Evolutionary conservation across 1,284 basidiomycete genomes (phyloP).

Genomic region (Moesziomyces antarcticus): DNA sequence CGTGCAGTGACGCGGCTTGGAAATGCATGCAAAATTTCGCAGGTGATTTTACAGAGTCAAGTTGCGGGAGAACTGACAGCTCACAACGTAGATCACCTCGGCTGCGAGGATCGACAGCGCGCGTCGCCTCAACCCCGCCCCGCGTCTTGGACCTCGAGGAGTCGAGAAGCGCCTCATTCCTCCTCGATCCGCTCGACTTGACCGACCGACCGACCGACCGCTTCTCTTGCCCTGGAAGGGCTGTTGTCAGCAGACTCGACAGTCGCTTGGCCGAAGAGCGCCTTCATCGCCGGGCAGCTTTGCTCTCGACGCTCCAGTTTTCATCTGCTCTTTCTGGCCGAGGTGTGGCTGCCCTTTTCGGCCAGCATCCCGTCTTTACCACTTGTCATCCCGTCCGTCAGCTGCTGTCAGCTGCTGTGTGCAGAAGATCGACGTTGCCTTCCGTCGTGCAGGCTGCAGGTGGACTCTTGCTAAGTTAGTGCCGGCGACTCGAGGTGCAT

Average conservation of each 20-base stretch:
- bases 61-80: conserved; percentile 1
- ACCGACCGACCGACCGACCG: too few relatives aligned
- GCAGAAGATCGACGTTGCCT: conserved; percentile 3
- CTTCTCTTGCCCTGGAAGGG: too few relatives aligned
- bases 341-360: too few relatives aligned
- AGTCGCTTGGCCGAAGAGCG: too few relatives aligned
- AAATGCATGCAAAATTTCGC: neutral
- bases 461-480: neutral
- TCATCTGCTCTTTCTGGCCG: too few relatives aligned
- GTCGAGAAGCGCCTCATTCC: too few relatives aligned
- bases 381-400: too few relatives aligned
- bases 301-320: too few relatives aligned
- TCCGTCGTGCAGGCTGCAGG: too few relatives aligned
- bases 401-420: neutral
- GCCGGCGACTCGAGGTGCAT: neutral
- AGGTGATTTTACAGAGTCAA: neutral
- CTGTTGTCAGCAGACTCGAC: too few relatives aligned
- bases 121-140: neutral
- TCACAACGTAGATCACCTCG: conserved; percentile 18
- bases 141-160: neutral
- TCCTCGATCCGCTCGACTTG: too few relatives aligned
- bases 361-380: neutral
- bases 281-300: too few relatives aligned
- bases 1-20: neutral
- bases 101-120: conserved; percentile 6